A percentile compares a stretch with the other conserved stretches of the same genome.
phyloP scores from a whole-genome alignment of 2,329 filamentous ascomycete genomes.

The Sclerotinia minor region DNA sequence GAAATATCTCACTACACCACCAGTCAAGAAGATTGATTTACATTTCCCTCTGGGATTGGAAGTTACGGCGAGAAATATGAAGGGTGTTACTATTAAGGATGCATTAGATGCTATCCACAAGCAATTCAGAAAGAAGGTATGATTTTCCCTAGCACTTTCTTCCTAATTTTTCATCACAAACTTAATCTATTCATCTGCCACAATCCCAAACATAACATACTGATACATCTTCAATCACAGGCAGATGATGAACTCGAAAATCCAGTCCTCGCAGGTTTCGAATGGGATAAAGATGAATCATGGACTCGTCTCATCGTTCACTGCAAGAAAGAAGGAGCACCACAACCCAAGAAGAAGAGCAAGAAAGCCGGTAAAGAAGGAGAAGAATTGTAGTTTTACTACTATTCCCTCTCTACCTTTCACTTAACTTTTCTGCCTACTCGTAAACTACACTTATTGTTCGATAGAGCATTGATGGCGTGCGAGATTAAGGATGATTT shows the following conservation, averaged over 20 bases:
- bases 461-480: constrained; percentile 17
- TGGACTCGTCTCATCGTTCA: constrained; percentile 88
- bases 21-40: constrained; percentile 91
- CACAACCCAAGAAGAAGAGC: constrained; percentile 62
- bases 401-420: neutral
- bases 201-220: constrained; percentile 27
- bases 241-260: constrained; percentile 86
- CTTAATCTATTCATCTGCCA: neutral
- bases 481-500: constrained; percentile 8
- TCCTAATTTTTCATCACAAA: neutral
- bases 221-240: constrained; percentile 49
- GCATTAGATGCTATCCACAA: constrained; percentile 94
- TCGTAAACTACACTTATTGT: constrained; percentile 19
- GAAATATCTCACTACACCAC: constrained; percentile 74
- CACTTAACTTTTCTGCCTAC: constrained; percentile 14
- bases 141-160: neutral
- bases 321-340: constrained; percentile 70
- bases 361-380: constrained; percentile 54
- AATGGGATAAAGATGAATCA: constrained; percentile 92
- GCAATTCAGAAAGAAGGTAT: constrained; percentile 92
- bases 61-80: constrained; percentile 85
- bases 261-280: constrained; percentile 88
- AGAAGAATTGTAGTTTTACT: constrained; percentile 34
- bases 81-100: constrained; percentile 97
- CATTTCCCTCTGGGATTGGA: constrained; percentile 86